These are phyloP conservation scores for Amaranthus tricolor DNA, from an alignment of 179 eudicot genomes.

Conservation along the genomic window DNA sequence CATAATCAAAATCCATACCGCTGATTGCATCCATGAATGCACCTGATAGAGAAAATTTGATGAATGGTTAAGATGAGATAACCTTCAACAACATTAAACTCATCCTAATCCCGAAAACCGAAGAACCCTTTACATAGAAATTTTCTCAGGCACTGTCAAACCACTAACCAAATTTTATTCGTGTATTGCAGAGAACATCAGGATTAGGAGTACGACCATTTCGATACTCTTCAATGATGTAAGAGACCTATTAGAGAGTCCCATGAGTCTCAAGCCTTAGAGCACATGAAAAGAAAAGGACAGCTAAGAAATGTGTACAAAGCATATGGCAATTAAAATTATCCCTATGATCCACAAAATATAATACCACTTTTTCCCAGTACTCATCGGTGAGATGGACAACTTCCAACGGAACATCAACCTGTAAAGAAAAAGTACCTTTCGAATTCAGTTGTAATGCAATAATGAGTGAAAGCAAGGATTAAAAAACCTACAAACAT, in stretches of 20 bases:
- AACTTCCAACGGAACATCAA: constrained; percentile 81
- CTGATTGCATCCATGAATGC: constrained; percentile 91
- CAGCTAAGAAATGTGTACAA: background rate
- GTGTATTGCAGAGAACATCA: constrained; percentile 92
- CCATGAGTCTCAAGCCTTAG: constrained; percentile 26
- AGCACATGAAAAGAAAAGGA: constrained; percentile 18
- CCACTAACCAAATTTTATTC: constrained; percentile 87
- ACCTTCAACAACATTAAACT: background rate
- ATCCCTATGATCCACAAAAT: background rate
- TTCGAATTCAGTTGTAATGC: constrained; percentile 4
- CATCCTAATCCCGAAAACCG: background rate
- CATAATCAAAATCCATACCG: constrained; percentile 68
- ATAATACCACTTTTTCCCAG: constrained; percentile 87
- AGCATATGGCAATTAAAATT: background rate
- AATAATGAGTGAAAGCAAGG: constrained; percentile 3
- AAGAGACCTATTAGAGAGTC: constrained; percentile 67
- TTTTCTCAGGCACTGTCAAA: background rate
- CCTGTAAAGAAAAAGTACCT: constrained; percentile 44
- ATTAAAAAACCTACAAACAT: background rate
- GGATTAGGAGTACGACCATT: constrained; percentile 98
- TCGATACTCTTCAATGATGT: constrained; percentile 83
- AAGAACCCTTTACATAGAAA: too few relatives aligned
- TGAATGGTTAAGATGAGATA: constrained; percentile 3
- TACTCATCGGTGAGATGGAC: constrained; percentile 94
- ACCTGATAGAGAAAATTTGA: constrained; percentile 39